These are phyloP conservation scores for Aspergillus indologenus DNA, from an alignment of 495 filamentous ascomycete genomes.

Conservation along the genomic window DNA sequence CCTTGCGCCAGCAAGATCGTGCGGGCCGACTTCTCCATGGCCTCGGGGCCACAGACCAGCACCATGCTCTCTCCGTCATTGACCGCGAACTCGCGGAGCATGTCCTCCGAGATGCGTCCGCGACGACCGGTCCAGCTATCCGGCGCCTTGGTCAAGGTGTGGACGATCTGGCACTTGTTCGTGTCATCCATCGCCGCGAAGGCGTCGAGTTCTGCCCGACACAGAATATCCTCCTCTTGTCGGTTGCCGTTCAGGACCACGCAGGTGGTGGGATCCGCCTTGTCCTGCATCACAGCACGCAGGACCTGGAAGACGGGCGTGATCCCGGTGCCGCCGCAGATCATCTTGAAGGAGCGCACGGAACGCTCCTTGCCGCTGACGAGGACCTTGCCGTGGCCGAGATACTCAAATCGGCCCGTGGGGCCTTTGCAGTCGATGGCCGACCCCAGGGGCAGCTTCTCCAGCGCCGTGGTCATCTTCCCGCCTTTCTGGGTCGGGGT, in stretches of 20 bases:
- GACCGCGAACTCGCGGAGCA: slow-evolving; percentile 60
- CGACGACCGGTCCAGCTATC: slow-evolving; percentile 64
- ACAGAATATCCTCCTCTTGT: slow-evolving; percentile 78
- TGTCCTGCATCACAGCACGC: slow-evolving; percentile 66
- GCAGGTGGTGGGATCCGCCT: slow-evolving; percentile 57
- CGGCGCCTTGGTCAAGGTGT: slow-evolving; percentile 66
- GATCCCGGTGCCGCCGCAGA: slow-evolving; percentile 85
- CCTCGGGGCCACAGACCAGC: slow-evolving; percentile 78
- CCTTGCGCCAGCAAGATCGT: slow-evolving; percentile 62
- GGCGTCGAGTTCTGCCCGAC: slow-evolving; percentile 68
- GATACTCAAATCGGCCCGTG: slow-evolving; percentile 83
- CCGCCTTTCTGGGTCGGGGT: slow-evolving; percentile 60
- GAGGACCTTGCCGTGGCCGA: slow-evolving; percentile 60
- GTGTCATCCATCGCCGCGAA: slow-evolving; percentile 49
- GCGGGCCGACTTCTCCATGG: slow-evolving; percentile 69
- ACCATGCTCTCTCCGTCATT: slow-evolving; percentile 59
- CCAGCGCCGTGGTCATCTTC: slow-evolving; percentile 81
- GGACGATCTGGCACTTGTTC: slow-evolving; percentile 65
- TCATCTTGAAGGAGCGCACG: slow-evolving; percentile 77
- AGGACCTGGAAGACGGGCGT: slow-evolving; percentile 92
- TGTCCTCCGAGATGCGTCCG: slow-evolving; percentile 62
- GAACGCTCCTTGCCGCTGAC: slow-evolving; percentile 57
- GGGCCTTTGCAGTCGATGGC: slow-evolving; percentile 87
- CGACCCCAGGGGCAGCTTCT: slow-evolving; percentile 65
- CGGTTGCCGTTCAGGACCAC: slow-evolving; percentile 79